phyloP scores from a whole-genome alignment of 2,329 filamentous ascomycete species.

The Orbilia brochopaga region DNA sequence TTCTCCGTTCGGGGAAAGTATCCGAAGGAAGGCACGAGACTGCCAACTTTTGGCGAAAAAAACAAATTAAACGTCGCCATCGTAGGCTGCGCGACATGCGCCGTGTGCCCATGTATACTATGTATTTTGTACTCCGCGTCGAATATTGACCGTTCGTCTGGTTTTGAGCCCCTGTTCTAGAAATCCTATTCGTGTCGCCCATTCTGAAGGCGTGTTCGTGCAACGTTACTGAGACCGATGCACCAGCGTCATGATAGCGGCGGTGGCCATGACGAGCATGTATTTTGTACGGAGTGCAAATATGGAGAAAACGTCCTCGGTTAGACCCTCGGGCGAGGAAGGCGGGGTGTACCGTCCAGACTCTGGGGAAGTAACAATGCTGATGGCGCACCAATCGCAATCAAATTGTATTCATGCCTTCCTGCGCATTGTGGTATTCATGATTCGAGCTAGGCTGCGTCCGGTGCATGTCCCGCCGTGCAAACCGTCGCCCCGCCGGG shows the following conservation, averaged over 20 bases:
- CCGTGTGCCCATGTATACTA: conserved; percentile 5
- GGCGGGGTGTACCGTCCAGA: conserved; percentile 27
- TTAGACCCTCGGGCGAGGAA: conserved; percentile 39
- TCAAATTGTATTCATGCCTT: not conserved
- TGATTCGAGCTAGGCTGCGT: not conserved
- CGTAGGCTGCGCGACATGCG: not conserved
- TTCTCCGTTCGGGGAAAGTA: conserved; percentile 50
- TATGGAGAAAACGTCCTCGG: conserved; percentile 7
- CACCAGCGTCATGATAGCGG: too few relatives aligned
- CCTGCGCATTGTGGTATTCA: not conserved
- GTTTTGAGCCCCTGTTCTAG: too few relatives aligned
- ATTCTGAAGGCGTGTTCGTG: too few relatives aligned
- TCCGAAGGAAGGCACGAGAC: conserved; percentile 48
- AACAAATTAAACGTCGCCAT: not conserved
- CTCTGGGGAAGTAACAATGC: conserved; percentile 36
- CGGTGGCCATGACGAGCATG: too few relatives aligned
- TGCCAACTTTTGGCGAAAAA: not conserved
- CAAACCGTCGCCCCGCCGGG: conserved; percentile 4
- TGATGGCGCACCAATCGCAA: conserved; percentile 42
- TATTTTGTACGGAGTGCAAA: conserved; percentile 14
- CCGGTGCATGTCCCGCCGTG: too few relatives aligned
- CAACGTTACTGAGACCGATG: too few relatives aligned
- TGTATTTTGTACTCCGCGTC: too few relatives aligned
- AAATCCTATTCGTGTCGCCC: too few relatives aligned
- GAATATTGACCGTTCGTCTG: too few relatives aligned